Conservation (phyloP, 179 eudicot species). For the Heliamphora pulchella region DNA sequence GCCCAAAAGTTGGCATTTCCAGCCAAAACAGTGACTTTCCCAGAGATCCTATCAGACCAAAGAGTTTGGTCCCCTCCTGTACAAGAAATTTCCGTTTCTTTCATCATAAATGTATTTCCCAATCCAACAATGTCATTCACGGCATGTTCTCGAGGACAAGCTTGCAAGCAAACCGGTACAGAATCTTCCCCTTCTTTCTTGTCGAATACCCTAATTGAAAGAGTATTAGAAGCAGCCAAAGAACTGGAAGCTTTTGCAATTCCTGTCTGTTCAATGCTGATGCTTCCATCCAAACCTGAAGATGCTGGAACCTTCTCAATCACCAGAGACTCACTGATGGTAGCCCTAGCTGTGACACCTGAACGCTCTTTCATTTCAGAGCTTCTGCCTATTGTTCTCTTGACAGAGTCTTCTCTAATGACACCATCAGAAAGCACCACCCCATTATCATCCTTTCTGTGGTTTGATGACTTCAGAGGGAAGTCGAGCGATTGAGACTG, state of each 20-base stretch:
- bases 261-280: conserved; percentile 52
- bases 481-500: conserved; percentile 42
- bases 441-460: conserved; percentile 32
- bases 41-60: conserved; percentile 88
- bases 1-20: conserved; percentile 97
- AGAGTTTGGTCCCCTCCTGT: conserved; percentile 62
- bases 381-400: conserved; percentile 39
- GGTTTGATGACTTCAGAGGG: conserved; percentile 34
- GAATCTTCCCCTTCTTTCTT: conserved; percentile 76
- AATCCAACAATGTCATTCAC: conserved; percentile 67
- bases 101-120: conserved; percentile 57
- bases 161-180: conserved; percentile 67
- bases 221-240: conserved; percentile 32
- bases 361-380: conserved; percentile 53
- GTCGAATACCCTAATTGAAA: conserved; percentile 63
- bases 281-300: conserved; percentile 39
- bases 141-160: conserved; percentile 75
- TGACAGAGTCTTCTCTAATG: conserved; percentile 38
- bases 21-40: conserved; percentile 88
- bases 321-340: conserved; percentile 74
- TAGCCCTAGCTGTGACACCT: conserved; percentile 68
- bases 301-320: conserved; percentile 69
- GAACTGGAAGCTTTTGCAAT: conserved; percentile 37
- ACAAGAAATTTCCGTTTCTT: conserved; percentile 87
- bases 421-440: conserved; percentile 23